Evolutionary conservation across 768 basidiomycete species (phyloP), one percentile per base, ranked within the genome.

Genomic region (Rhodotorula babjevae): DNA sequence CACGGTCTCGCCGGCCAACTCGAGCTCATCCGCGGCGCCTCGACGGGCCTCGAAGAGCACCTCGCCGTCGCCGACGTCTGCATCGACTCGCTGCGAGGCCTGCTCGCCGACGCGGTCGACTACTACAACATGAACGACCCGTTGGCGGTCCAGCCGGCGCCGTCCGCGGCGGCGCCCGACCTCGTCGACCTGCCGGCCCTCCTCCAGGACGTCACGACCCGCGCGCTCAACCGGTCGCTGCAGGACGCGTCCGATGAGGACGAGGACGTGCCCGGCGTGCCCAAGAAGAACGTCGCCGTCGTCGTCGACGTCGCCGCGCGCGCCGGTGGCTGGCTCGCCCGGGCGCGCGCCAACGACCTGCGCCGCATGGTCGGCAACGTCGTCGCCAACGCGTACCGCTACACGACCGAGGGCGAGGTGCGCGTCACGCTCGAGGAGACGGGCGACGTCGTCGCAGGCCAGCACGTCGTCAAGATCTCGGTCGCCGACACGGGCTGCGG

Each of bases 1-100:
- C 78, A 79, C 69, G 76, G 78, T 4, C 56, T 80, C 36, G 59
- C 78, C 33, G 64, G 74, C 9, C 76, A 77, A 25, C 65, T 80
- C 23, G 61, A 78, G 52, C 65, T 80, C 16, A 61, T 79, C 11
- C 68, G 65, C n/a, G 56, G 65, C 25, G 67, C 77, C 6, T 19
- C 52, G 16, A 25, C 31, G 0, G 56, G 23, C 7, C 27, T 49
- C 40, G 53, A 49, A n/a, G 47, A 58, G 29, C 29, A 67, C 53
- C 25, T 52, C 6, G 61, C 47, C 21, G 50, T 29, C 49, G 46
- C 64, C 10, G 19, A 29, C 27, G 33, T 25, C 40, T 47, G 58
- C 49, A 40, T 61, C 40, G 47, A 61, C n/a, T 19, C 21, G 46
- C 29, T 40, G 50, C 14, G 36, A 21, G 19, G 19, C 18, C n/a